Conservation (phyloP, 2,329 filamentous ascomycete genomes). For the Colletotrichum costaricense region DNA sequence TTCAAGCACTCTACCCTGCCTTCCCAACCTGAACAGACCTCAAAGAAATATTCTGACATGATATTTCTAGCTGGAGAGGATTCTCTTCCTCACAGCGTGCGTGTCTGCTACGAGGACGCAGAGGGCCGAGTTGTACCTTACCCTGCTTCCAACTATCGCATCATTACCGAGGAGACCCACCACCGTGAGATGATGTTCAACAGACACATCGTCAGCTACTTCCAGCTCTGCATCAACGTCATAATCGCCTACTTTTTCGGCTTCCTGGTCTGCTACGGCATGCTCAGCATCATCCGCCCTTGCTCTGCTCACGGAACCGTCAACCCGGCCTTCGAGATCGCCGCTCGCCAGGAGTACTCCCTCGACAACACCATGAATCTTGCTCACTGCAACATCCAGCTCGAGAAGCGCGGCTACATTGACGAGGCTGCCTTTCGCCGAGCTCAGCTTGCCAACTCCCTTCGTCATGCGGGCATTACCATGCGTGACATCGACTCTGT, state of each 20-base stretch:
- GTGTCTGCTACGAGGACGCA: background rate
- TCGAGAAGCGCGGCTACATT: conserved; percentile 9
- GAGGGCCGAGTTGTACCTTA: background rate
- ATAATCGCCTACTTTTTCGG: background rate
- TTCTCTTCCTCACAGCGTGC: background rate
- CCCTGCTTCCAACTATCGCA: background rate
- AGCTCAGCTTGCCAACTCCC: background rate
- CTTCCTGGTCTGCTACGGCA: background rate
- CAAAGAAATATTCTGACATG: background rate
- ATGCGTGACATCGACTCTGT: conserved; percentile 9
- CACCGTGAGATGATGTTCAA: background rate
- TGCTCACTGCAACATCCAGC: conserved; percentile 10
- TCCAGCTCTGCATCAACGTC: background rate
- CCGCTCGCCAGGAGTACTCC: conserved; percentile 10
- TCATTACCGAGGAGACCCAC: background rate
- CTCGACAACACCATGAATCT: conserved; percentile 14
- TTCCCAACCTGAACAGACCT: background rate
- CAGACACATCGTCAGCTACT: background rate
- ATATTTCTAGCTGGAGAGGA: background rate
- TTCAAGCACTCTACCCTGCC: background rate
- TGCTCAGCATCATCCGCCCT: background rate
- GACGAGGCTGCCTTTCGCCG: conserved; percentile 10
- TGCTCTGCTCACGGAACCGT: conserved; percentile 1
- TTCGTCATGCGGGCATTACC: background rate
- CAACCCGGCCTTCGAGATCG: background rate